Evolutionary conservation across 345 rosid genomes (phyloP), one percentile per base, ranked within the genome.

Genomic region (Erysimum cheiranthoides): DNA sequence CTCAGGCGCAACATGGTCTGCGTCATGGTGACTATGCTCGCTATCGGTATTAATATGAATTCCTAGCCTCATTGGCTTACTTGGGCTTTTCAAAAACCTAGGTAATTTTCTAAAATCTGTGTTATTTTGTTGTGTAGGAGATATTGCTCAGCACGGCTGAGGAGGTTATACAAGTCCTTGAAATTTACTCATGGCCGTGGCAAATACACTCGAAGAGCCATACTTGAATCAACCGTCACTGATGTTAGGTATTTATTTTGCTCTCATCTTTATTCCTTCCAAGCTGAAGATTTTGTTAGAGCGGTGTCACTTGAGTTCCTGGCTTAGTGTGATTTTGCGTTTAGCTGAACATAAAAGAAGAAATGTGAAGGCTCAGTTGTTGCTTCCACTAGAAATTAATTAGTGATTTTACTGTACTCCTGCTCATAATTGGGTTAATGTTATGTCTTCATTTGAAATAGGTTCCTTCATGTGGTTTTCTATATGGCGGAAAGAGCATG

Each of bases 1-100:
- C 98, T 61, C 97, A 95, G 82, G 89, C 93, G 90, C 99, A 95
- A 81, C 99, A 95, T 71, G 99, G 98, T 61, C 74, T 95, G 86
- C 94, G 98, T 60, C 99, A 89, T 39, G 96, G 97, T 52, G 98
- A 95, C 71, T 95, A 95, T 67, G 78, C 93, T 67, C 96, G 96
- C 32, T 95, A 95, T 73, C 79, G 99, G 99, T 95, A 82, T 5
- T 12, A 57, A 63, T 40, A 13, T 9, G 56, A 54, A 73, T 38
- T 61, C 63, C 54, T 62, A 30, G 10, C 27, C 68, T 78, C 56
- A 60, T 8, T 66, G 45, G 7, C 34, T 17, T 61, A 17, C 47
- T 49, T 16, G 30, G 12, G 32, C 8, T 34, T 68, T 52, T 34
- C 1, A 7, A 18, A 0, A 4, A 18, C 34, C 30, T 14, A 27